phyloP scores from a whole-genome alignment of 2,329 filamentous ascomycete species.

The Penicillium occitanis region DNA sequence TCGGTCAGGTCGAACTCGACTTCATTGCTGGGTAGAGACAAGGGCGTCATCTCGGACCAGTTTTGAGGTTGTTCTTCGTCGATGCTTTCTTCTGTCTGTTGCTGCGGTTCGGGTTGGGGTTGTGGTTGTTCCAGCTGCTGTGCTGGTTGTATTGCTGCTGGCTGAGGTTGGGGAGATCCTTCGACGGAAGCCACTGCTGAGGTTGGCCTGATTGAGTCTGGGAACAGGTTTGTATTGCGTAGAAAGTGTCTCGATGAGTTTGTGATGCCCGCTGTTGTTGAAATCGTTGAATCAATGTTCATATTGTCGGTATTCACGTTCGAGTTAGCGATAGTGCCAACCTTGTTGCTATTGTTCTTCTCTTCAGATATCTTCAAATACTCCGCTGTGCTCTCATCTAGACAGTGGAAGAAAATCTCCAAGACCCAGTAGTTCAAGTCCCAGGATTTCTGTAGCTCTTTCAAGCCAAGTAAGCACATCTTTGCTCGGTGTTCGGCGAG shows the following conservation, averaged over 20 bases:
- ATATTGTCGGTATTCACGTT: neutral
- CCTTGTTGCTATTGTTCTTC: slow-evolving; percentile 11
- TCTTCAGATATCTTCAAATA: slow-evolving; percentile 34
- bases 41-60: slow-evolving; percentile 17
- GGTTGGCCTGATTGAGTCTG: slow-evolving; percentile 6
- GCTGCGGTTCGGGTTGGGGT: neutral
- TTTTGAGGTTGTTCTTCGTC: slow-evolving; percentile 9
- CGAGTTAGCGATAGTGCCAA: neutral
- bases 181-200: neutral
- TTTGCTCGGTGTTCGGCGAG: slow-evolving; percentile 52
- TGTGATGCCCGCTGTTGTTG: neutral
- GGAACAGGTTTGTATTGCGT: slow-evolving; percentile 6
- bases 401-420: slow-evolving; percentile 51
- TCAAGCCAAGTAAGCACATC: slow-evolving; percentile 49
- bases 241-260: neutral
- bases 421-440: slow-evolving; percentile 52
- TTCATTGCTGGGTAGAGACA: slow-evolving; percentile 20
- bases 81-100: slow-evolving; percentile 8
- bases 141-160: neutral
- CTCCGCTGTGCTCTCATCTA: slow-evolving; percentile 48
- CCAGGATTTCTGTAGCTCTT: slow-evolving; percentile 53
- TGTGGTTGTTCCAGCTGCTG: neutral
- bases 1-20: slow-evolving; percentile 32
- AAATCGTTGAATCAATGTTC: neutral
- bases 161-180: neutral